These are phyloP conservation scores for Starmera stellimalicola DNA, from an alignment of 1,139 yeast genomes.

Conservation along the genomic window DNA sequence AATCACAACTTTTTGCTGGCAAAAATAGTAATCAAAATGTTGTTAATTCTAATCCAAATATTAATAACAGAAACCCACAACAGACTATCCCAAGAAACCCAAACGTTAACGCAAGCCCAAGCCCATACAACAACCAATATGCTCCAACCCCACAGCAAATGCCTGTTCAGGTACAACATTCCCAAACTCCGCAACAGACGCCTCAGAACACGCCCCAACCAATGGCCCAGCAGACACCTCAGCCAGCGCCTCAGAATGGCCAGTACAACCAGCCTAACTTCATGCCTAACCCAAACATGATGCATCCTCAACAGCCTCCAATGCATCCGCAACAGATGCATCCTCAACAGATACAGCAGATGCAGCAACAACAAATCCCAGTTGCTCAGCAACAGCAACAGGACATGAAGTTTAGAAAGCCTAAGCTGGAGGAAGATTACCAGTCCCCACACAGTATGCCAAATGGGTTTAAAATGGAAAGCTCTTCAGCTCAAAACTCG, in stretches of 20 bases:
- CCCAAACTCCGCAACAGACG: not conserved
- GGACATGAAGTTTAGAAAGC: conserved; percentile 4
- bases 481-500: conserved; percentile 3
- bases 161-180: too few relatives aligned
- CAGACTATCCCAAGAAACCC: too few relatives aligned
- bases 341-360: conserved; percentile 4
- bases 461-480: not conserved
- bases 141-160: too few relatives aligned
- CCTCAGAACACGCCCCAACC: not conserved
- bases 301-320: not conserved
- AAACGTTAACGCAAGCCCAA: too few relatives aligned
- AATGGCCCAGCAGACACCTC: too few relatives aligned
- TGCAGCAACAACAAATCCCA: conserved; percentile 5
- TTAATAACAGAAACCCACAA: too few relatives aligned
- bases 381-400: not conserved
- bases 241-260: too few relatives aligned
- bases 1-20: conserved; percentile 16
- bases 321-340: not conserved
- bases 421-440: conserved; percentile 6
- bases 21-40: conserved; percentile 15
- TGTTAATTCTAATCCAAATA: too few relatives aligned
- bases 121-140: too few relatives aligned
- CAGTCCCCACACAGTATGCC: conserved; percentile 9
- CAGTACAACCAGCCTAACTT: too few relatives aligned
- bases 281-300: not conserved